Conservation (phyloP, 352 stramenopile species). For the Phytophthora ohioensis region DNA sequence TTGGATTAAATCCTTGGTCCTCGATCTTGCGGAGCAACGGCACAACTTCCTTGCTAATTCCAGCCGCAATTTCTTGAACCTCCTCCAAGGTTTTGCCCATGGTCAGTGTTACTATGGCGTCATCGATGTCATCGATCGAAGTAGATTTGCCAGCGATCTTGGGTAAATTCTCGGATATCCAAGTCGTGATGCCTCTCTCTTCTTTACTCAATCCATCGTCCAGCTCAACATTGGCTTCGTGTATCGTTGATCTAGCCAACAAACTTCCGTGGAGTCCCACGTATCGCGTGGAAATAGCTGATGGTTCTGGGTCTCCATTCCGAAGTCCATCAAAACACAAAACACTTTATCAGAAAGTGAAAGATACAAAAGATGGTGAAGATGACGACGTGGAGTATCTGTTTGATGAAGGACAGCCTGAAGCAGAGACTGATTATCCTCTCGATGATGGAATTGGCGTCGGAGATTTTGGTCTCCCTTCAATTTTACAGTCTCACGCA, state of each 20-base stretch:
- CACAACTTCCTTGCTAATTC: too few species aligned
- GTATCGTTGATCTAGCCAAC: conserved; percentile 57
- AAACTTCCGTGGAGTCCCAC: conserved; percentile 80
- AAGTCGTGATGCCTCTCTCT: too few species aligned
- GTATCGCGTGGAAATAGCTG: conserved; percentile 40
- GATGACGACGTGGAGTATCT: conserved; percentile 18
- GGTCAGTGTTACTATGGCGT: too few species aligned
- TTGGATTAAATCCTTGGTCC: too few species aligned
- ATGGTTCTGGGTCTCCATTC: conserved; percentile 45
- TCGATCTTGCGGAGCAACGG: too few species aligned
- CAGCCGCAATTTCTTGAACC: too few species aligned
- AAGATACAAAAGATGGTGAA: conserved; percentile 7
- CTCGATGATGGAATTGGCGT: conserved; percentile 70
- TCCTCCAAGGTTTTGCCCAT: too few species aligned
- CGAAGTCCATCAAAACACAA: conserved; percentile 46
- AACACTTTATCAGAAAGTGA: conserved; percentile 7
- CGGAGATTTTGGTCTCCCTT: conserved; percentile 51
- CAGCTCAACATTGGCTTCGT: conserved; percentile 51
- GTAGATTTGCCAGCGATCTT: too few species aligned
- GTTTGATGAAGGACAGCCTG: conserved; percentile 28
- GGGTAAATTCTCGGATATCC: too few species aligned
- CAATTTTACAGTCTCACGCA: conserved; percentile 35
- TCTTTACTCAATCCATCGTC: too few species aligned
- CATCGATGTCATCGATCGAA: too few species aligned
- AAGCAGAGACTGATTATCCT: conserved; percentile 21